Percentiles rank a stretch among this genome's conserved stretches.
Conservation (phyloP, 345 rosid species). For the Populus pruinosa region DNA sequence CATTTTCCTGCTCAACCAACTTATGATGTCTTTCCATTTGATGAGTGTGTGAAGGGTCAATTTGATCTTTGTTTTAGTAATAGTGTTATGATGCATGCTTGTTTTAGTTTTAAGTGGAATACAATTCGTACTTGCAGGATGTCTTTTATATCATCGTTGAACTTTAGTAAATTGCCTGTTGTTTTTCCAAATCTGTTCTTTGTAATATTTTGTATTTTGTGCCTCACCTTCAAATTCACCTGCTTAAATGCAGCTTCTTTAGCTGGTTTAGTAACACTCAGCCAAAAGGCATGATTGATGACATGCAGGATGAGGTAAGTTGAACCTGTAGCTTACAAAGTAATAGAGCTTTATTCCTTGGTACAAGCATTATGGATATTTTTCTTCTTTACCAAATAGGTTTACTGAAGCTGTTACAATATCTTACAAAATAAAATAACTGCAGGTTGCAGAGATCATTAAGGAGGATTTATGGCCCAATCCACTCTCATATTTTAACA, state of each 20-base stretch:
- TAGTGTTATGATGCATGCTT: background rate
- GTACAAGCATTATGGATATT: background rate
- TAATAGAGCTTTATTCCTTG: background rate
- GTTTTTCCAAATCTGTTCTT: background rate
- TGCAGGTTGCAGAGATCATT: constrained; percentile 87
- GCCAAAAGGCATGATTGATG: constrained; percentile 54
- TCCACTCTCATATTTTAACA: constrained; percentile 83
- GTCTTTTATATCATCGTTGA: background rate
- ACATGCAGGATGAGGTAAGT: constrained; percentile 74
- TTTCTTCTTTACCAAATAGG: background rate
- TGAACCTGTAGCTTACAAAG: background rate
- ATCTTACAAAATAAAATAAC: background rate
- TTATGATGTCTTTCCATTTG: background rate
- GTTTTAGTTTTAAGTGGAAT: background rate
- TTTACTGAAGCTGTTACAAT: constrained; percentile 1
- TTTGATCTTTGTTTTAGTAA: background rate
- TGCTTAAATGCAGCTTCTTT: constrained; percentile 63
- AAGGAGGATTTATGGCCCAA: constrained; percentile 95
- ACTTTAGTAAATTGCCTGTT: background rate
- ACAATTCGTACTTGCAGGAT: background rate
- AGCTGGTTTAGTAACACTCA: constrained; percentile 69
- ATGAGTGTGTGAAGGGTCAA: background rate
- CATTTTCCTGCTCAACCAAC: background rate
- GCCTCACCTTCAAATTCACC: background rate
- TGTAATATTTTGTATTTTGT: background rate